A percentile compares a stretch with the other conserved stretches of the same genome.
These are phyloP conservation scores for Pleurotus salmoneostramineus DNA, from an alignment of 768 basidiomycete species.

Conservation along the genomic window DNA sequence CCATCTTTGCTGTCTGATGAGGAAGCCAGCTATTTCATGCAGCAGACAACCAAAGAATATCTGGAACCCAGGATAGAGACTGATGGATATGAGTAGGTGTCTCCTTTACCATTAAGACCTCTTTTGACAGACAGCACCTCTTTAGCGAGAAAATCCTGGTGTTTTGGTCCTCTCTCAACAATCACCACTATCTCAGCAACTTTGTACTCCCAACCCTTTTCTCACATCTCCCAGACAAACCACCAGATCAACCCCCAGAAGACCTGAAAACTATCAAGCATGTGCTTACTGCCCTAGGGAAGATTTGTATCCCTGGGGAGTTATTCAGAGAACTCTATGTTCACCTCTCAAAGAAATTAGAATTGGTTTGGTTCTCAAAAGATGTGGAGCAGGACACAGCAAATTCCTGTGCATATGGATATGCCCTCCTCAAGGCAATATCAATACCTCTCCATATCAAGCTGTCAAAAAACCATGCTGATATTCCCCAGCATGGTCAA, in stretches of 20 bases:
- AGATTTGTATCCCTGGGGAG: conserved; percentile 65
- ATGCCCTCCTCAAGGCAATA: conserved; percentile 74
- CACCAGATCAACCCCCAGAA: conserved; percentile 43
- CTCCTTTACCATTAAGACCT: not conserved
- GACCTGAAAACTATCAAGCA: conserved; percentile 67
- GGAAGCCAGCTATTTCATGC: conserved; percentile 79
- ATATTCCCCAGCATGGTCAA: conserved; percentile 81
- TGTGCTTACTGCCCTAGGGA: conserved; percentile 62
- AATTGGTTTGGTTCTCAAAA: conserved; percentile 50
- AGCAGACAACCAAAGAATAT: conserved; percentile 69
- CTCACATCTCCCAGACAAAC: conserved; percentile 26
- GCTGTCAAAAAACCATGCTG: conserved; percentile 50
- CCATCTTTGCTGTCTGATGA: conserved; percentile 57
- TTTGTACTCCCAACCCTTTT: too few relatives aligned
- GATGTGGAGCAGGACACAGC: conserved; percentile 30
- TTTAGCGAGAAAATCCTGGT: too few relatives aligned
- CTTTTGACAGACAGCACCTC: too few relatives aligned
- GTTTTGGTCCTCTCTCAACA: too few relatives aligned
- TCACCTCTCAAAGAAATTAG: conserved; percentile 73
- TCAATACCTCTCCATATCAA: conserved; percentile 52
- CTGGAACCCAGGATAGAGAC: conserved; percentile 44
- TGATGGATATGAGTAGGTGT: conserved; percentile 50
- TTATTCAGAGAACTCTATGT: conserved; percentile 86
- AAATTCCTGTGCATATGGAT: conserved; percentile 76
- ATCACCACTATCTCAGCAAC: too few relatives aligned